These are phyloP conservation scores for Podospora tetraspora DNA, from an alignment of 495 filamentous ascomycete genomes.

Conservation along the genomic window DNA sequence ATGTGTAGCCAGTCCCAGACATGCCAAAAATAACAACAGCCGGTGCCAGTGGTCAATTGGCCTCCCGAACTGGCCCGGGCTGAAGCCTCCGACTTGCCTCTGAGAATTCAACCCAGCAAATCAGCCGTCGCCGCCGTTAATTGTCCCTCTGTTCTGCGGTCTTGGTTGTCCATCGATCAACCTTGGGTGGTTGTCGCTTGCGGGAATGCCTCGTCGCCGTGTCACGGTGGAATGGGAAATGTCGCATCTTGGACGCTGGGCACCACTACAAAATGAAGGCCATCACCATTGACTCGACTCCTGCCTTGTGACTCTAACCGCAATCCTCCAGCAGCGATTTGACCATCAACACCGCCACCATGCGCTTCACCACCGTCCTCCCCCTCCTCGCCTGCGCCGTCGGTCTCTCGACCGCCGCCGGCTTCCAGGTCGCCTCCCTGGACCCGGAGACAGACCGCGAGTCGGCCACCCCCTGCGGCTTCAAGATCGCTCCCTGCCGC, in stretches of 20 bases:
- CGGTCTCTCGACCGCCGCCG: background rate
- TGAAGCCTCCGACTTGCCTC: background rate
- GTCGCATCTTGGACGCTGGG: background rate
- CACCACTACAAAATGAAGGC: background rate
- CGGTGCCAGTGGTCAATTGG: background rate
- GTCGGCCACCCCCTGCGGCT: slow-evolving; percentile 17
- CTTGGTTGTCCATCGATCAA: background rate
- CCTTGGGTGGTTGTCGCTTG: background rate
- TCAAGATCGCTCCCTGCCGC: slow-evolving; percentile 24
- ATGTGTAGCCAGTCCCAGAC: background rate
- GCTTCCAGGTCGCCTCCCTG: background rate
- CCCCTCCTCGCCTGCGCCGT: background rate
- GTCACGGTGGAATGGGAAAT: background rate
- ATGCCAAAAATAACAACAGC: background rate
- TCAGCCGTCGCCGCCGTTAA: background rate
- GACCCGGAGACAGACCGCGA: background rate
- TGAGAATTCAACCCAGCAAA: background rate
- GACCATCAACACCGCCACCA: background rate
- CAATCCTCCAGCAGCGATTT: background rate
- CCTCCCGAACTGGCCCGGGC: background rate
- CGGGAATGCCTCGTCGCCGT: background rate
- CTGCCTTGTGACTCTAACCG: background rate
- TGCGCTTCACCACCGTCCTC: background rate
- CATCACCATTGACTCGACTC: background rate
- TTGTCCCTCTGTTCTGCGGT: background rate